Evolutionary conservation across 345 rosid genomes (phyloP).

Genomic region (Aquilaria yunnanensis): DNA sequence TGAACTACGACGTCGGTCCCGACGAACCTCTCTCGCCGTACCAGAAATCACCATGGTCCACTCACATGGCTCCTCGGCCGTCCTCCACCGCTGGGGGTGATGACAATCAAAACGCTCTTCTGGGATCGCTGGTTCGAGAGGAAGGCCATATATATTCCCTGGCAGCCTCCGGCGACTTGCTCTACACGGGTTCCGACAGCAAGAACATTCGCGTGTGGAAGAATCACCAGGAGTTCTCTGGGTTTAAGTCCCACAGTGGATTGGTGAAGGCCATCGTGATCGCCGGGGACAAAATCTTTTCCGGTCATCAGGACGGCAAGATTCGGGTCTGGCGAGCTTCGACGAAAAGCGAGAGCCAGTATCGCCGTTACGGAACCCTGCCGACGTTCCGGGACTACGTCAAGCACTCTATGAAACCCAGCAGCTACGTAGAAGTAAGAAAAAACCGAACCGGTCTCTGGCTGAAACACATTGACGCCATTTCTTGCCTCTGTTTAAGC

Average conservation of each 20-base stretch:
- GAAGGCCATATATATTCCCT: slow-evolving; percentile 88
- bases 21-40: slow-evolving; percentile 29
- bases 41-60: slow-evolving; percentile 66
- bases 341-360: slow-evolving; percentile 29
- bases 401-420: slow-evolving; percentile 46
- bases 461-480: slow-evolving; percentile 68
- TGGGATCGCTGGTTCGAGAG: slow-evolving; percentile 81
- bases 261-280: slow-evolving; percentile 77
- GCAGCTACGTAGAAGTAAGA: slow-evolving; percentile 47
- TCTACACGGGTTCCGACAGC: slow-evolving; percentile 88
- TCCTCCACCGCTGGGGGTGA: neutral
- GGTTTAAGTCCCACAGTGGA: slow-evolving; percentile 79
- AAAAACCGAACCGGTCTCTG: slow-evolving; percentile 36
- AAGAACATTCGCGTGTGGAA: slow-evolving; percentile 93
- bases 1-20: slow-evolving; percentile 18
- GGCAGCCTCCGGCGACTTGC: slow-evolving; percentile 57
- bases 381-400: slow-evolving; percentile 60
- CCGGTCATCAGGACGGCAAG: slow-evolving; percentile 94
- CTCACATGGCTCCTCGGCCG: slow-evolving; percentile 6
- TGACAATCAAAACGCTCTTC: slow-evolving; percentile 40
- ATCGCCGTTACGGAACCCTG: slow-evolving; percentile 61
- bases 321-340: slow-evolving; percentile 76
- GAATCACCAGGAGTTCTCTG: slow-evolving; percentile 60
- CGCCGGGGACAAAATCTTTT: slow-evolving; percentile 53
- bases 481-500: slow-evolving; percentile 64